Evolutionary conservation across 495 filamentous ascomycete genomes (phyloP).

Genomic region (Talaromyces nanjingensis): DNA sequence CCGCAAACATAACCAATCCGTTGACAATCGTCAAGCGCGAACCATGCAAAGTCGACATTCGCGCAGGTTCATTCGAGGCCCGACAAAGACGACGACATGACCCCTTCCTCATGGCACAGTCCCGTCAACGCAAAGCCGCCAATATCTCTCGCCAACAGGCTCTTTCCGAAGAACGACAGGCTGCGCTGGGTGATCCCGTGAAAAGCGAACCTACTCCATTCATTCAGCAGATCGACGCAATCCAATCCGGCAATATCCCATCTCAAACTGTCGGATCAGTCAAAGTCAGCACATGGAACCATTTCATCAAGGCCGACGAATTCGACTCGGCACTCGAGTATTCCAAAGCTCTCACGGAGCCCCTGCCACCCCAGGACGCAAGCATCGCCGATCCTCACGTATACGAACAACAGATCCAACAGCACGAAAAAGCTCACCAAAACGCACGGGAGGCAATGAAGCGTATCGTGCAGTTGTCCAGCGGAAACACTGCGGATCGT

Average conservation of each 20-base stretch:
- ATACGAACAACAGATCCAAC: conserved; percentile 22
- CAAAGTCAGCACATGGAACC: conserved; percentile 48
- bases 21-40: conserved; percentile 20
- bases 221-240: conserved; percentile 69
- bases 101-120: conserved; percentile 50
- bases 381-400: conserved; percentile 39
- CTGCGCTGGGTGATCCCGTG: conserved; percentile 65
- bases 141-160: conserved; percentile 66
- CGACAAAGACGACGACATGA: conserved; percentile 32
- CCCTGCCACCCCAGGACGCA: conserved; percentile 29
- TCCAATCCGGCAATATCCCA: conserved; percentile 17
- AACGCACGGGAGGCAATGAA: conserved; percentile 55
- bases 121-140: conserved; percentile 69
- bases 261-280: conserved; percentile 13
- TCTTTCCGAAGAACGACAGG: conserved; percentile 54
- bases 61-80: conserved; percentile 32
- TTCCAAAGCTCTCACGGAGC: conserved; percentile 56
- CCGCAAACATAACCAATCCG: conserved; percentile 25
- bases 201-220: conserved; percentile 73
- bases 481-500: conserved; percentile 68
- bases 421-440: conserved; percentile 21
- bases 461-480: conserved; percentile 67
- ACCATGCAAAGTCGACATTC: conserved; percentile 24
- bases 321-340: conserved; percentile 55
- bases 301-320: conserved; percentile 61